Evolutionary conservation across 306 rosid species (phyloP).

Genomic region (Quercus engelmannii): DNA sequence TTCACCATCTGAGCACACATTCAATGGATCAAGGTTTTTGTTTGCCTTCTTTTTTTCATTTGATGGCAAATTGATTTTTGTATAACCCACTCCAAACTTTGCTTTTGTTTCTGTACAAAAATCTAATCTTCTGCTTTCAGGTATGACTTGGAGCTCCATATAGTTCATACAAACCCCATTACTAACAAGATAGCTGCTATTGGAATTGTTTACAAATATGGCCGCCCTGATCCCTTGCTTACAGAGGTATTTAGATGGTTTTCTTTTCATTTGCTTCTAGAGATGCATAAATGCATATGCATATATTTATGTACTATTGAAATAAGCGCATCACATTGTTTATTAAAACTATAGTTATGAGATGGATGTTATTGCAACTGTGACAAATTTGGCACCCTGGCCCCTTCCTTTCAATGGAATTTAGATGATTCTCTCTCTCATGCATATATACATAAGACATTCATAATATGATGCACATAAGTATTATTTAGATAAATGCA

Average conservation of each 20-base stretch:
- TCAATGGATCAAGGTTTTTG: constrained; percentile 55
- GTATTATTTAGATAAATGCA: neutral
- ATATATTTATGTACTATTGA: neutral
- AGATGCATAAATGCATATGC: neutral
- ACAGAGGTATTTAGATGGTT: constrained; percentile 38
- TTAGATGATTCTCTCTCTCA: neutral
- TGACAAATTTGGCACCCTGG: neutral
- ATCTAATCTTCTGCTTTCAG: constrained; percentile 26
- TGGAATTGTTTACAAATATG: constrained; percentile 57
- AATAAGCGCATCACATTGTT: neutral
- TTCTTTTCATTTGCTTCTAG: neutral
- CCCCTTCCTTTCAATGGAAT: constrained; percentile 55
- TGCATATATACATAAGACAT: neutral
- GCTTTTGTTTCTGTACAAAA: neutral
- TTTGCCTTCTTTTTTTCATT: neutral
- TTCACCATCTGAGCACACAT: constrained; percentile 73
- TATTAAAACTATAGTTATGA: neutral
- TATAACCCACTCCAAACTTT: neutral
- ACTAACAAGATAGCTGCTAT: constrained; percentile 45
- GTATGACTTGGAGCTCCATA: constrained; percentile 63
- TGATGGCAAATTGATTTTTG: too few relatives aligned
- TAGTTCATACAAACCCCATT: constrained; percentile 39
- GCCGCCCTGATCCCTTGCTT: constrained; percentile 59
- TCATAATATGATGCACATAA: neutral
- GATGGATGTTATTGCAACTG: neutral